Base-by-base conservation (phyloP, 2,329 filamentous ascomycete genomes). In the Paraphaeosphaeria sporulosa region DNA sequence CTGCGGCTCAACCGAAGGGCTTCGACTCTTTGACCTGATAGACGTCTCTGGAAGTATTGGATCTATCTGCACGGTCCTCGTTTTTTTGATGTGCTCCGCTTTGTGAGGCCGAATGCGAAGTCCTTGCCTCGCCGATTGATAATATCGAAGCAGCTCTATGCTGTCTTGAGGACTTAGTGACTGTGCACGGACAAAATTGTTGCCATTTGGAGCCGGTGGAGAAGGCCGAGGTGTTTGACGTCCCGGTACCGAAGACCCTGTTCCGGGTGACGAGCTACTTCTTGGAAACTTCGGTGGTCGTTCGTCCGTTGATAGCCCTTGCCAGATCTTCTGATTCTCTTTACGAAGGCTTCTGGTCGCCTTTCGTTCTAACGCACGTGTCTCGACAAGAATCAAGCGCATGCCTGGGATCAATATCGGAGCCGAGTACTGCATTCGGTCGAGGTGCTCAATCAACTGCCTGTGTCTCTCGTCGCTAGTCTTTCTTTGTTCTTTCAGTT, bases 401-500 rank as follows among this genome's bases (percentile, higher is more conserved):
- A 57, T 38, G 25, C 43, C 34, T 40, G 46, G 55, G 34, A 51
- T 15, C 1, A 57, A 21, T 5, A 49, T 36, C 12, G 34, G 32
- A n/a, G 51, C 3, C 8, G 51, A 59, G 51, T 25, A 32, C 2
- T 5, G 34, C 2, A 21, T 34, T 8, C 10, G 8, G n/a, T 50
- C 15, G 0, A 55, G n/a, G 44, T 59, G 34, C n/a, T 43, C 51
- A 10, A 7, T 3, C 2, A 55, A 32, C 43, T 21, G 51, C 55
- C 30, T 32, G 36, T 48, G 46, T 19, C 7, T 32, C 27, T 40
- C 34, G 5, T 36, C 17, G 25, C 43, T 55, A 32, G 44, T 42
- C 43, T 55, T 55, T 3, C 2, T 46, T 34, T 59, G 57, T 17
- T 59, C 43, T 32, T 30, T 55, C 4, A 59, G 21, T 34, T 59